Conservation (phyloP, 2,329 filamentous ascomycete genomes). For the Arachnopeziza araneosa region DNA sequence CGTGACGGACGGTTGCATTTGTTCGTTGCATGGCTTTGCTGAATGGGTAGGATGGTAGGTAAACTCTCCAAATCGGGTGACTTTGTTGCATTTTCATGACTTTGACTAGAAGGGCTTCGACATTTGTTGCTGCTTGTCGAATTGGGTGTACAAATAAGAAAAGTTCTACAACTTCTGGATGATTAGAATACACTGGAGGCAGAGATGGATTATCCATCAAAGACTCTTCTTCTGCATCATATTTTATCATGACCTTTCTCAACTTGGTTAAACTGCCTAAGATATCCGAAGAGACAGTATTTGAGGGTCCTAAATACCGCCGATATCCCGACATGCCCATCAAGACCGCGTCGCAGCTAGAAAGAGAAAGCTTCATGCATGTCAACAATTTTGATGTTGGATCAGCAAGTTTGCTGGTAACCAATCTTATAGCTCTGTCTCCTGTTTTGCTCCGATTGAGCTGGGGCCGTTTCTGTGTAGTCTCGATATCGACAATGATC, state of each 20-base stretch:
- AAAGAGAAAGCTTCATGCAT: conserved; percentile 41
- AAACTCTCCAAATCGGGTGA: conserved; percentile 37
- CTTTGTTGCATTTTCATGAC: conserved; percentile 43
- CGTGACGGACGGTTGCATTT: conserved; percentile 53
- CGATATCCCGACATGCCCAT: conserved; percentile 50
- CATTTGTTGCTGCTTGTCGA: conserved; percentile 44
- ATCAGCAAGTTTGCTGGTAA: conserved; percentile 35
- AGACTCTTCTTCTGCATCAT: conserved; percentile 42
- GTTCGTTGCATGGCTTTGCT: conserved; percentile 47
- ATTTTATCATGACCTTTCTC: conserved; percentile 38
- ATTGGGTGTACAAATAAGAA: conserved; percentile 52
- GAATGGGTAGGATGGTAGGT: conserved; percentile 49
- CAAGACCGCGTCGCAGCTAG: conserved; percentile 45
- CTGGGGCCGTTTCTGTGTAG: conserved; percentile 15
- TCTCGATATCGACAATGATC: conserved; percentile 34
- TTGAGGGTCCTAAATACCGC: conserved; percentile 40
- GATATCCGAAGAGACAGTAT: conserved; percentile 39
- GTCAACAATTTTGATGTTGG: conserved; percentile 43
- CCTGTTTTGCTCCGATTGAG: conserved; percentile 26
- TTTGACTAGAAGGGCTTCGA: conserved; percentile 42
- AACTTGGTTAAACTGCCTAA: conserved; percentile 36
- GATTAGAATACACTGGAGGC: conserved; percentile 40
- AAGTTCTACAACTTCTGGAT: conserved; percentile 45
- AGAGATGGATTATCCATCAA: conserved; percentile 42
- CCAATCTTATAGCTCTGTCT: conserved; percentile 27